Base-by-base conservation (phyloP, 1,284 basidiomycete species). In the Ceratobasidium sp. region DNA sequence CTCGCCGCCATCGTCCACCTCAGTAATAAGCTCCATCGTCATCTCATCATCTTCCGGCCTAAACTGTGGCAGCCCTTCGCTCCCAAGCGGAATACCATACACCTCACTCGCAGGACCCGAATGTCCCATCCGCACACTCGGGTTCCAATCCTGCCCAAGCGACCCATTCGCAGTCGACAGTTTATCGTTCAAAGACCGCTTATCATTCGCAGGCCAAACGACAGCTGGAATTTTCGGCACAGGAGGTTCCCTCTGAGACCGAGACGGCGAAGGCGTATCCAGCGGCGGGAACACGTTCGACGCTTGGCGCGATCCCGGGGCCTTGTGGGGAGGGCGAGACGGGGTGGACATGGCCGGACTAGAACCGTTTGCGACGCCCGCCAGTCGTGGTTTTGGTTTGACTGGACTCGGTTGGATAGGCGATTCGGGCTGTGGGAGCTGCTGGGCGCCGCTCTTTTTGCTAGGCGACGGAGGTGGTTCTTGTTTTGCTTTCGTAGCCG, bases 11-110 rank as follows among this genome's bases (percentile, higher is more conserved):
- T 93, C 92, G 58, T 90, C 88, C 1, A 89, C 84, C 77, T 93
- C 92, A 1, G 93, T 94, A 64, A 93, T 84, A 89, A 94, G 89
- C 80, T 94, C 92, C 78, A 93, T 84, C 40, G 86, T 86, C 84
- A 87, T 86, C 64, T 87, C 86, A 70, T 87, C 87, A 51, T 79
- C 66, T 23, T 67, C 68, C 5, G 61, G 33, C 86, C 82, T 79
- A 81, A 28, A 78, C 80, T 72, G 72, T 77, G 51, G 77, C 63
- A 53, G 9, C 18, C 61, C 49, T 46, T 63, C 67, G 18, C 77
- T 64, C 12, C 77, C 68, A 53, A 71, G 77, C 10, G 69, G 68
- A 56, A 70, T 69, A 20, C 68, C 78, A 51, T 80, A 76, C 53
- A 28, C 64, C 55, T 61, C 56, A 12, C 61, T 44, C 76, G 39